Evolutionary conservation across 2,329 filamentous ascomycete species (phyloP).

Genomic region (Trichoderma oligosporum): DNA sequence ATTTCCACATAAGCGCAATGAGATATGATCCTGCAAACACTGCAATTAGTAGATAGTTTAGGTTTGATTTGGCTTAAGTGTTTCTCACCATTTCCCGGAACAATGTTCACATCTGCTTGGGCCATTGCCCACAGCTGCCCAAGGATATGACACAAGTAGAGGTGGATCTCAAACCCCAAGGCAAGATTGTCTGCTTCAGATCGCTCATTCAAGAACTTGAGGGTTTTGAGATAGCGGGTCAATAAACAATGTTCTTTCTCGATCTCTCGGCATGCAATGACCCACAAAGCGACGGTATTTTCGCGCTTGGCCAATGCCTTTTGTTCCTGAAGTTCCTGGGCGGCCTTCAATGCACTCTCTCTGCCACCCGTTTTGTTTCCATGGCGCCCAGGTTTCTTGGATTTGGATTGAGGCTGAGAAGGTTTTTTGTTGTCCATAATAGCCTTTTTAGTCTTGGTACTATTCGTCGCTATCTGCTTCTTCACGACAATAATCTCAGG

Average conservation of each 20-base stretch:
- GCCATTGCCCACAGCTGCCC: constrained; percentile 20
- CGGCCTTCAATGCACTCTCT: constrained; percentile 36
- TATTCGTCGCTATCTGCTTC: constrained; percentile 19
- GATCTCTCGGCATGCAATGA: constrained; percentile 32
- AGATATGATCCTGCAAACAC: constrained; percentile 23
- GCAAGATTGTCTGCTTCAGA: constrained; percentile 30
- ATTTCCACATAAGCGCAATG: constrained; percentile 26
- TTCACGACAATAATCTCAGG: constrained; percentile 59
- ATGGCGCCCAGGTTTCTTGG: constrained; percentile 26
- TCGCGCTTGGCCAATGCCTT: constrained; percentile 24
- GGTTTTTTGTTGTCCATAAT: constrained; percentile 16
- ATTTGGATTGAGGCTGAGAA: constrained; percentile 17
- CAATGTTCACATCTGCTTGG: neutral
- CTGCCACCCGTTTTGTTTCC: constrained; percentile 29
- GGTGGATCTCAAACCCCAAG: constrained; percentile 33
- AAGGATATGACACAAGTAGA: constrained; percentile 38
- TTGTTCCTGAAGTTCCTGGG: constrained; percentile 34
- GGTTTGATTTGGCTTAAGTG: too few relatives aligned
- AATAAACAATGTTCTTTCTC: constrained; percentile 42
- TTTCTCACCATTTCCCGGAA: constrained; percentile 1
- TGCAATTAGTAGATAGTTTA: neutral
- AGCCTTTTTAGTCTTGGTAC: neutral
- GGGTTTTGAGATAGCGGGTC: constrained; percentile 46
- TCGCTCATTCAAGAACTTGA: constrained; percentile 45
- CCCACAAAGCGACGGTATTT: neutral